phyloP scores from a whole-genome alignment of 2,329 filamentous ascomycete species.

The Xylaria digitata region DNA sequence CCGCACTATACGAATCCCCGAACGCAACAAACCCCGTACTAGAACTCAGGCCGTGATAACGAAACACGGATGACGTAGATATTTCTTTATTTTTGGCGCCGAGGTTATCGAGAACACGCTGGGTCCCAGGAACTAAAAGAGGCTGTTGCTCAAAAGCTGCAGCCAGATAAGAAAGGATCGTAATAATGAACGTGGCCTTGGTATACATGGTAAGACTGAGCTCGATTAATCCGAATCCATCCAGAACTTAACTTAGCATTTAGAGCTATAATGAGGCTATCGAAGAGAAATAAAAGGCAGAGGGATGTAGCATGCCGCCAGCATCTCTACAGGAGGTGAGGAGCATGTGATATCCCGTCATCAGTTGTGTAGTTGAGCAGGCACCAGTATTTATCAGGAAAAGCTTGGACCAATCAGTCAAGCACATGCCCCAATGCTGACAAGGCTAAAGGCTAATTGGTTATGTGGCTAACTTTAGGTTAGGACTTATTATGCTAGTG shows the following conservation, averaged over 20 bases:
- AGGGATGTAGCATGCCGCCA: neutral
- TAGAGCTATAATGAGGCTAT: neutral
- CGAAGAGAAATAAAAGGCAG: neutral
- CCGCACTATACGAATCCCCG: slow-evolving; percentile 61
- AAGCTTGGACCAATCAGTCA: slow-evolving; percentile 38
- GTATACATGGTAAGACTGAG: slow-evolving; percentile 39
- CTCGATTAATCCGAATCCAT: slow-evolving; percentile 21
- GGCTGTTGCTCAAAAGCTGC: slow-evolving; percentile 20
- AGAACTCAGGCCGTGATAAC: neutral
- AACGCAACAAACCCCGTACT: slow-evolving; percentile 55
- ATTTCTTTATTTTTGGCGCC: slow-evolving; percentile 8
- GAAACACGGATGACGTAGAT: slow-evolving; percentile 18
- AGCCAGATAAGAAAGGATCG: slow-evolving; percentile 1
- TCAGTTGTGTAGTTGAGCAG: slow-evolving; percentile 27
- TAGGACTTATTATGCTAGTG: too few relatives aligned
- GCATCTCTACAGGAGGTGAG: slow-evolving; percentile 2
- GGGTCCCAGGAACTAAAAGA: slow-evolving; percentile 30
- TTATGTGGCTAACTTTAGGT: slow-evolving; percentile 5
- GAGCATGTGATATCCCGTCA: neutral
- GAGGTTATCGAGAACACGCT: slow-evolving; percentile 35
- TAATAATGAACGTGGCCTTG: slow-evolving; percentile 5
- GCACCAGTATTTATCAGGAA: slow-evolving; percentile 30
- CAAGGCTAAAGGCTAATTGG: slow-evolving; percentile 15
- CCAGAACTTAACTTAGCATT: neutral
- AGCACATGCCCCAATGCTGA: slow-evolving; percentile 37